Base-by-base conservation (phyloP, 2,329 filamentous ascomycete species). In the Phoma sp. region DNA sequence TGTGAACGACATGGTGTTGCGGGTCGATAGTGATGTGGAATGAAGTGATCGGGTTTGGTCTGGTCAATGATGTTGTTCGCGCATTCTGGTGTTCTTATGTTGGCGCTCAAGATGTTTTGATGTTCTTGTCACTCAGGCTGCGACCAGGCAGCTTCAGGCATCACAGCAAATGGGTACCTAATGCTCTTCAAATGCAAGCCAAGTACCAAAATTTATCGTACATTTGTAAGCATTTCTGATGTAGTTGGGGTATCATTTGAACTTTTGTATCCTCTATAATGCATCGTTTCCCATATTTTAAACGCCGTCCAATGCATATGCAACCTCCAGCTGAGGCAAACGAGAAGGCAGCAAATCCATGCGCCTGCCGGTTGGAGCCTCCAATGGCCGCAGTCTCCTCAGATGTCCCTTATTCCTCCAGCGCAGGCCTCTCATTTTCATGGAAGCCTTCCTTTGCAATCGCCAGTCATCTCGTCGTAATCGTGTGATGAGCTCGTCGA, bases 1-100 rank as follows among this genome's bases (percentile, higher is more conserved):
- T 57, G 78, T 78, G 75, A 83, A 91, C 23, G 76, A 73, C 61
- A 84, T 76, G 81, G 83, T 86, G 28, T 45, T 30, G 26, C 45
- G 11, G 33, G 42, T n/a, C 25, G 40, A 37, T 17, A n/a, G 38
- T 2, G 20, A 32, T 29, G 33, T n/a, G 17, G 25, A 11, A 18
- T n/a, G 28, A 7, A 15, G 18, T 23, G 26, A 7, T 53, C 23
- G n/a, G 43, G 45, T 49, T 57, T 57, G 57, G 50, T 32, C 18
- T 53, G 40, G 36, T 42, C 48, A 50, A 50, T 59, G 33, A 46
- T 37, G 45, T 49, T 21, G 20, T 12, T 48, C 37, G 40, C 14
- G 34, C 57, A 18, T 47, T 61, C 47, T 43, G 45, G 37, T 52
- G 56, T 62, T 68, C 64, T 68, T 66, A 71, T 67, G 64, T 61